phyloP scores from a whole-genome alignment of 2,329 filamentous ascomycete genomes.

The Alternaria alternata region DNA sequence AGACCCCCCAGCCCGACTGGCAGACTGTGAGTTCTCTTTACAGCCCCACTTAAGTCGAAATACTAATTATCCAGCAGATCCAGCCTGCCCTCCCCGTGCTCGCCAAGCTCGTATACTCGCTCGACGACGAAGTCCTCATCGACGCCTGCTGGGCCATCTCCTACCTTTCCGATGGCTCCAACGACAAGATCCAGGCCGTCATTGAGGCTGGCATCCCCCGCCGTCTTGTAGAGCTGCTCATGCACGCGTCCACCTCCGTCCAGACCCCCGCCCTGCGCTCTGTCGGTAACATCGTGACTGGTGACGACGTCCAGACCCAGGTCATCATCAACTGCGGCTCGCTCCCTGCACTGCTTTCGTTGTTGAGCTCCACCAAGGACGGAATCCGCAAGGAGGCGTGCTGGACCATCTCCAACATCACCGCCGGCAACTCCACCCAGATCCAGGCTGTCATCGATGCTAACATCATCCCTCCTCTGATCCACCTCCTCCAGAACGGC shows the following conservation, averaged over 20 bases:
- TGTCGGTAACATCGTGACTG: constrained; percentile 98
- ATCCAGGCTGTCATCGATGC: constrained; percentile 97
- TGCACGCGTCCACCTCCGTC: constrained; percentile 97
- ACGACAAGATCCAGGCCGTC: constrained; percentile 99
- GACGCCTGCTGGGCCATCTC: constrained; percentile 99
- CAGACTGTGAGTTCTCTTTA: constrained; percentile 73
- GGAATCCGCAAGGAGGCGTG: constrained; percentile 99
- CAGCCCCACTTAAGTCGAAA: neutral
- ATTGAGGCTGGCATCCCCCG: constrained; percentile 98
- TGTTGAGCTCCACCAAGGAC: constrained; percentile 96
- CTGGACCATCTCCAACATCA: constrained; percentile 99
- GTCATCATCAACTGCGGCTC: constrained; percentile 99
- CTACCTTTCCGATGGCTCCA: constrained; percentile 95
- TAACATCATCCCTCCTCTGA: constrained; percentile 94
- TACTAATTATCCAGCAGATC: constrained; percentile 67
- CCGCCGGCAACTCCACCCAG: constrained; percentile 95
- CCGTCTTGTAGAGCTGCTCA: constrained; percentile 92
- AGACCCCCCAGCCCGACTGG: constrained; percentile 99
- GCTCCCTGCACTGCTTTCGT: constrained; percentile 87
- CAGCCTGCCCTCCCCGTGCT: constrained; percentile 92
- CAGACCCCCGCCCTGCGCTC: constrained; percentile 97
- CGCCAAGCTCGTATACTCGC: constrained; percentile 95
- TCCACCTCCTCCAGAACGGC: constrained; percentile 93
- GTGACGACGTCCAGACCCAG: constrained; percentile 97
- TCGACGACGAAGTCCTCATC: constrained; percentile 97